phyloP scores from a whole-genome alignment of 768 basidiomycete species.

The Trametes meyenii region DNA sequence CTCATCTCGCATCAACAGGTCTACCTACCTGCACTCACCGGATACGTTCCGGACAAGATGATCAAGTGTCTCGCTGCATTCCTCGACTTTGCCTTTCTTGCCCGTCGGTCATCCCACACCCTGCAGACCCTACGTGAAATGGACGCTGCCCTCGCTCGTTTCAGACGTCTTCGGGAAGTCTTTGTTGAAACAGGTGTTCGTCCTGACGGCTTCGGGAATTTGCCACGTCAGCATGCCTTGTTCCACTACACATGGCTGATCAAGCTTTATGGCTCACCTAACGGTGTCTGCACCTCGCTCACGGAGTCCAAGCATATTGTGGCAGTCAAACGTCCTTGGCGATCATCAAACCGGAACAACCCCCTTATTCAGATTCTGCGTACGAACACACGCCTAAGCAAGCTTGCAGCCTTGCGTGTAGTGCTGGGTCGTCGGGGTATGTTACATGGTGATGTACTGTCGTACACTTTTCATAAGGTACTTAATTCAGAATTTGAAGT shows the following conservation, averaged over 20 bases:
- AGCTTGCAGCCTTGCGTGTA: conserved; percentile 13
- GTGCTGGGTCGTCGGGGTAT: conserved; percentile 14
- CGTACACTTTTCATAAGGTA: background rate
- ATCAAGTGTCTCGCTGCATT: conserved; percentile 16
- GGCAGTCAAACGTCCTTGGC: conserved; percentile 30
- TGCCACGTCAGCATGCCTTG: conserved; percentile 33
- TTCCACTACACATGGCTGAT: conserved; percentile 30
- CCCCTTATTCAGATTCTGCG: conserved; percentile 28
- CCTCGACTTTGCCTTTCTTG: conserved; percentile 28
- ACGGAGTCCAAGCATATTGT: conserved; percentile 20
- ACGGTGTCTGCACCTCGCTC: conserved; percentile 25
- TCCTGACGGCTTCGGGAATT: conserved; percentile 16
- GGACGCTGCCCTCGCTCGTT: conserved; percentile 10
- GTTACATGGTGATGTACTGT: conserved; percentile 8
- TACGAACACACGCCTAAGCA: conserved; percentile 16
- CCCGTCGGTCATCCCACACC: conserved; percentile 8
- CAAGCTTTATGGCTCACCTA: conserved; percentile 29
- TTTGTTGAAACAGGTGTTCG: conserved; percentile 18
- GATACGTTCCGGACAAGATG: conserved; percentile 12
- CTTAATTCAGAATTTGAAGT: background rate
- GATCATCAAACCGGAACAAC: conserved; percentile 22
- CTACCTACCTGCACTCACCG: conserved; percentile 15
- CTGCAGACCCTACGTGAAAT: background rate
- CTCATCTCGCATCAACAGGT: conserved; percentile 10
- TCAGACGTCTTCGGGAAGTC: conserved; percentile 16